Evolutionary conservation across 163 green algal species (phyloP).

Genomic region (Prototheca wickerhamii): DNA sequence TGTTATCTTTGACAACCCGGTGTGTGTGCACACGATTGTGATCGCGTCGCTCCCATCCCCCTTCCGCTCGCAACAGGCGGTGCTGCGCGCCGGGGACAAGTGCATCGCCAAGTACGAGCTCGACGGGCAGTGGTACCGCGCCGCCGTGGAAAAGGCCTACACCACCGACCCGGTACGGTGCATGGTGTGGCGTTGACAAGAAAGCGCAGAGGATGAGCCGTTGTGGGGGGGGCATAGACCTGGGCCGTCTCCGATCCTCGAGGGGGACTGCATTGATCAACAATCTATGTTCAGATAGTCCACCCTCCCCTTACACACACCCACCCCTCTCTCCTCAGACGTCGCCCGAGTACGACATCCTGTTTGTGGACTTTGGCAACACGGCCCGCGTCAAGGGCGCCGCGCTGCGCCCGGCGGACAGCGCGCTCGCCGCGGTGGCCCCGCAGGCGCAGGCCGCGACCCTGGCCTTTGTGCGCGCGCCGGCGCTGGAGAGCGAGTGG

Average conservation of each 20-base stretch:
- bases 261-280: no score
- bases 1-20: no score
- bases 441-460: constrained; percentile 45
- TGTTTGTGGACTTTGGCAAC: constrained; percentile 94
- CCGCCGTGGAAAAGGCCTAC: constrained; percentile 29
- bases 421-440: constrained; percentile 56
- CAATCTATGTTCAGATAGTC: neutral
- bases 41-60: neutral
- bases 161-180: constrained; percentile 27
- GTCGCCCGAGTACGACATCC: constrained; percentile 60
- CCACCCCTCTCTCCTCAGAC: constrained; percentile 7
- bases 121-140: constrained; percentile 83
- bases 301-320: neutral
- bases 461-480: constrained; percentile 56
- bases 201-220: neutral
- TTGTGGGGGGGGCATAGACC: no score
- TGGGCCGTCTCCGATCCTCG: no score
- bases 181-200: neutral
- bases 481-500: constrained; percentile 43
- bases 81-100: constrained; percentile 44
- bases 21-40: neutral
- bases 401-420: constrained; percentile 48
- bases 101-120: constrained; percentile 68
- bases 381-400: constrained; percentile 37
- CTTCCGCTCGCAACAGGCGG: constrained; percentile 11